Percentiles rank a stretch among this genome's conserved stretches.
Conservation (phyloP, 495 filamentous ascomycete genomes). For the Daldinia vernicosa region DNA sequence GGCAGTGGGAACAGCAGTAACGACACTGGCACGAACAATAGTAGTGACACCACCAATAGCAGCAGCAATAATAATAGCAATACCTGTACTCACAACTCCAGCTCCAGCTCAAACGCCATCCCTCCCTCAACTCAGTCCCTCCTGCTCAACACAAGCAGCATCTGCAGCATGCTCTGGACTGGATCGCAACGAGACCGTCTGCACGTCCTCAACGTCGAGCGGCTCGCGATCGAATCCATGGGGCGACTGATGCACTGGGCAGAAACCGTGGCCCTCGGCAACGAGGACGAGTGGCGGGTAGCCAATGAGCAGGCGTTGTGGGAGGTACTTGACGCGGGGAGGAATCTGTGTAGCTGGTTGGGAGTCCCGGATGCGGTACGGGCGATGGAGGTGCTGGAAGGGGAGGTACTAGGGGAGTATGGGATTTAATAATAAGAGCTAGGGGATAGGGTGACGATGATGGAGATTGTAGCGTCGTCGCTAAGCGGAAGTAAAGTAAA, state of each 20-base stretch:
- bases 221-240: constrained; percentile 38
- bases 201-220: constrained; percentile 33
- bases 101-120: background rate
- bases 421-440: too few relatives aligned
- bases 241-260: constrained; percentile 38
- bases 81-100: background rate
- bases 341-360: constrained; percentile 30
- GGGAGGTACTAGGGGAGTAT: background rate
- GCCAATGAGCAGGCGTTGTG: constrained; percentile 15
- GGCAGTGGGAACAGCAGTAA: background rate
- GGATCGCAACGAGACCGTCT: constrained; percentile 34
- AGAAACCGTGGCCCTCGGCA: constrained; percentile 39
- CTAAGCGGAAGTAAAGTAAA: background rate
- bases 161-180: constrained; percentile 45
- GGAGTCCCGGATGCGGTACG: constrained; percentile 20
- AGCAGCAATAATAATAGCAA: background rate
- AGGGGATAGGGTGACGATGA: background rate
- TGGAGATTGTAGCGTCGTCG: background rate
- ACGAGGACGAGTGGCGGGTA: constrained; percentile 29
- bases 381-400: constrained; percentile 11
- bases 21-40: background rate
- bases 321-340: constrained; percentile 18
- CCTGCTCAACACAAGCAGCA: constrained; percentile 42
- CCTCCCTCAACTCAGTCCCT: constrained; percentile 24
- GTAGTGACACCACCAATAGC: background rate